A percentile compares a stretch with the other conserved stretches of the same genome.
Conservation (phyloP, 2,329 filamentous ascomycete genomes). For the Ophiostoma fasciatum region DNA sequence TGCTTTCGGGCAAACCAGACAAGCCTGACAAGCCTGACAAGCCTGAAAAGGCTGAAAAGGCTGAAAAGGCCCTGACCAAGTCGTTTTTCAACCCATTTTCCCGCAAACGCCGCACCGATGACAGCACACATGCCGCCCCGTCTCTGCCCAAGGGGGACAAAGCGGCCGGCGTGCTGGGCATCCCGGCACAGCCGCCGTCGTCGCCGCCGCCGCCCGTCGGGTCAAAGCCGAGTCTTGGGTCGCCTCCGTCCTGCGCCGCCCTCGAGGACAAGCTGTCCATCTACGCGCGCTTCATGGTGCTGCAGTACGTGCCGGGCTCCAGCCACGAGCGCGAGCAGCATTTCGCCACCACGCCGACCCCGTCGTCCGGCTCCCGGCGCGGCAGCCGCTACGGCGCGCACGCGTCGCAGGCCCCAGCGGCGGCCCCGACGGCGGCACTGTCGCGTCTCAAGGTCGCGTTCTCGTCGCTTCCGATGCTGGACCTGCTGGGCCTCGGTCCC, state of each 20-base stretch:
- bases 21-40: too few species aligned
- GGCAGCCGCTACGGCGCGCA: constrained; percentile 14
- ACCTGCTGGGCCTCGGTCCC: constrained; percentile 28
- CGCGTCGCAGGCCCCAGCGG: constrained; percentile 7
- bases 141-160: too few species aligned
- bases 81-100: constrained; percentile 10
- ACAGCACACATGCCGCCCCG: too few species aligned
- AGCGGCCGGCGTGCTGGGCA: too few species aligned
- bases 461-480: constrained; percentile 23
- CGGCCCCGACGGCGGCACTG: constrained; percentile 5
- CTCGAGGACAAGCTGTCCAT: constrained; percentile 3
- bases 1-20: too few species aligned
- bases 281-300: constrained; percentile 18
- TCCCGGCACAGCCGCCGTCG: background rate
- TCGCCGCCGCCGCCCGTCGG: background rate
- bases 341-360: constrained; percentile 11
- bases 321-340: constrained; percentile 8
- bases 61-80: background rate
- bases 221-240: too few species aligned
- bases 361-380: background rate
- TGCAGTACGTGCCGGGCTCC: constrained; percentile 13
- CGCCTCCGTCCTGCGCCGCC: too few species aligned
- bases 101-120: constrained; percentile 3
- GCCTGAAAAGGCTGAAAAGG: background rate
- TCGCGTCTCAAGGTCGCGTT: constrained; percentile 27